phyloP scores from a whole-genome alignment of 331 rosid genomes.

The Malus hybrid region DNA sequence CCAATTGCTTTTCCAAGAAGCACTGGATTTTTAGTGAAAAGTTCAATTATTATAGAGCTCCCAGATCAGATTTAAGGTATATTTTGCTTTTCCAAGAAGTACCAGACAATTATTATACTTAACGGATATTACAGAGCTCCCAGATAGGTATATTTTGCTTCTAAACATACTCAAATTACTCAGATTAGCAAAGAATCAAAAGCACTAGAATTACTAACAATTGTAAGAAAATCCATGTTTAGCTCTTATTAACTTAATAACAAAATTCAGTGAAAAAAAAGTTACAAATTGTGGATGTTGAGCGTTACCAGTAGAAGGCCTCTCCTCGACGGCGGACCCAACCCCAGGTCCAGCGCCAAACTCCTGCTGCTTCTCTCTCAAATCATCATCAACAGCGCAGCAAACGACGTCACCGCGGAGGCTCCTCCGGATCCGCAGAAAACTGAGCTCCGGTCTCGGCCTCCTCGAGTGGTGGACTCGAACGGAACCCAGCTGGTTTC shows the following conservation, averaged over 20 bases:
- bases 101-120: neutral
- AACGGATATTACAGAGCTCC: neutral
- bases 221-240: neutral
- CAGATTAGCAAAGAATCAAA: neutral
- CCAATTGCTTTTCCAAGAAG: neutral
- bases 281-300: neutral
- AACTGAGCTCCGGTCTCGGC: conserved; percentile 20
- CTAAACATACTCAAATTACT: neutral
- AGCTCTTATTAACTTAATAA: neutral
- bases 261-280: no score
- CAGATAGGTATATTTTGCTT: neutral
- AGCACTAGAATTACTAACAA: neutral
- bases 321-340: no score
- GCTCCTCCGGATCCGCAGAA: conserved; percentile 15
- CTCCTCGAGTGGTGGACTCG: conserved; percentile 24
- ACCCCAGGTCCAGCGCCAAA: conserved; percentile 3
- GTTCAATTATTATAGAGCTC: neutral
- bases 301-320: conserved; percentile 22
- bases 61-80: neutral
- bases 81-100: neutral
- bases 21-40: neutral
- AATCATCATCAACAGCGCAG: conserved; percentile 70
- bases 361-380: conserved; percentile 48
- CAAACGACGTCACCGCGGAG: conserved; percentile 28
- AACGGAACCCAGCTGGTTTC: conserved; percentile 22